phyloP scores from a whole-genome alignment of 2,329 filamentous ascomycete genomes.

The Dichotomopilus funicola region DNA sequence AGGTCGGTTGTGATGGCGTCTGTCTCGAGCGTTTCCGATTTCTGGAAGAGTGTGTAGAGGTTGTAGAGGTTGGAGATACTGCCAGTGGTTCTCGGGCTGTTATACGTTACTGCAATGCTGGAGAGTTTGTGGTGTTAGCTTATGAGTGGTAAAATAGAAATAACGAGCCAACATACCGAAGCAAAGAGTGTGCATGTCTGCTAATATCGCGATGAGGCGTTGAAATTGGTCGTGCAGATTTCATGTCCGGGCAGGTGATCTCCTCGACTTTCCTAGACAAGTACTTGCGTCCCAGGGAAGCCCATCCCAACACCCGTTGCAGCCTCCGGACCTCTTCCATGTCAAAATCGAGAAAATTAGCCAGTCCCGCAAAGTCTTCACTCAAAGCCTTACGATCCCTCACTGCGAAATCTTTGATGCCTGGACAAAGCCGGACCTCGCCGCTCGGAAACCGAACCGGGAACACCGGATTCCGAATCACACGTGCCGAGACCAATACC shows the following conservation, averaged over 20 bases:
- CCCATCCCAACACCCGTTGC: slow-evolving; percentile 31
- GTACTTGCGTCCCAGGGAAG: slow-evolving; percentile 27
- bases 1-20: slow-evolving; percentile 1
- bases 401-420: slow-evolving; percentile 28
- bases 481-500: background rate
- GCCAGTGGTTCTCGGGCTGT: background rate
- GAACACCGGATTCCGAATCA: slow-evolving; percentile 20
- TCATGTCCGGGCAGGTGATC: slow-evolving; percentile 23
- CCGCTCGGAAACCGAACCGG: slow-evolving; percentile 23
- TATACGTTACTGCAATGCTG: slow-evolving; percentile 2
- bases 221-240: slow-evolving; percentile 19
- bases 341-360: slow-evolving; percentile 32
- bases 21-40: background rate
- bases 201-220: slow-evolving; percentile 18
- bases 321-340: slow-evolving; percentile 29
- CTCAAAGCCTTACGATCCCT: slow-evolving; percentile 28
- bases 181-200: slow-evolving; percentile 3
- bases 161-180: slow-evolving; percentile 2
- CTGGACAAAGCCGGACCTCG: slow-evolving; percentile 8
- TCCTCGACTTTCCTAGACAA: slow-evolving; percentile 31
- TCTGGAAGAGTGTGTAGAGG: background rate
- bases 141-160: background rate
- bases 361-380: slow-evolving; percentile 23
- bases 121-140: background rate
- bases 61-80: background rate